Evolutionary conservation across 2,329 filamentous ascomycete genomes (phyloP).

Genomic region (Talaromyces pinophilus): DNA sequence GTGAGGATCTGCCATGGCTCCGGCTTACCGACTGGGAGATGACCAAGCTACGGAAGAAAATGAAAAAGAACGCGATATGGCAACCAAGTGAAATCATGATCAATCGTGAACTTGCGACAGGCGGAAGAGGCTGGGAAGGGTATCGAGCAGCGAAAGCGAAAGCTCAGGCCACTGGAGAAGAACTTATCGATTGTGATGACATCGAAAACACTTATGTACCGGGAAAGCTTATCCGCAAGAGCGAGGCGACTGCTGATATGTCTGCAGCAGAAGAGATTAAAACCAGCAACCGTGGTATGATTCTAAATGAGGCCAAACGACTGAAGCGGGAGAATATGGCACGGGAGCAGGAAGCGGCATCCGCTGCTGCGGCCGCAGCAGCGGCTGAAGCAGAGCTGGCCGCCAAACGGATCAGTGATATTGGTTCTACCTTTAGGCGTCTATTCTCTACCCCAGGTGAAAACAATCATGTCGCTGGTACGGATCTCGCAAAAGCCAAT

Average conservation of each 20-base stretch:
- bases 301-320: conserved; percentile 63
- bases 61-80: conserved; percentile 73
- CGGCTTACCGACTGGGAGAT: conserved; percentile 68
- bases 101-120: conserved; percentile 61
- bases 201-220: conserved; percentile 41
- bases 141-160: conserved; percentile 53
- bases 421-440: conserved; percentile 41
- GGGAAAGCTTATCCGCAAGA: conserved; percentile 43
- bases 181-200: conserved; percentile 60
- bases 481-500: conserved; percentile 17
- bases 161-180: conserved; percentile 53
- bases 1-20: conserved; percentile 63
- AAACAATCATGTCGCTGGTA: conserved; percentile 29
- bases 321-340: conserved; percentile 58
- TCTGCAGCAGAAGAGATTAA: conserved; percentile 50
- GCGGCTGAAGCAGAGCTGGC: conserved; percentile 41
- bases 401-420: conserved; percentile 40
- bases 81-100: conserved; percentile 68
- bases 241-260: conserved; percentile 43
- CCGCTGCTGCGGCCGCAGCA: conserved; percentile 29
- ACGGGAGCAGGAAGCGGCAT: conserved; percentile 49
- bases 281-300: conserved; percentile 61
- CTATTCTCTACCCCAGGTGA: conserved; percentile 36
- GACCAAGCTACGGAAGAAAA: conserved; percentile 65
- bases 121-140: conserved; percentile 57